Conservation (phyloP, 176 grass and related monocot genomes). For the Phyllostachys edulis region DNA sequence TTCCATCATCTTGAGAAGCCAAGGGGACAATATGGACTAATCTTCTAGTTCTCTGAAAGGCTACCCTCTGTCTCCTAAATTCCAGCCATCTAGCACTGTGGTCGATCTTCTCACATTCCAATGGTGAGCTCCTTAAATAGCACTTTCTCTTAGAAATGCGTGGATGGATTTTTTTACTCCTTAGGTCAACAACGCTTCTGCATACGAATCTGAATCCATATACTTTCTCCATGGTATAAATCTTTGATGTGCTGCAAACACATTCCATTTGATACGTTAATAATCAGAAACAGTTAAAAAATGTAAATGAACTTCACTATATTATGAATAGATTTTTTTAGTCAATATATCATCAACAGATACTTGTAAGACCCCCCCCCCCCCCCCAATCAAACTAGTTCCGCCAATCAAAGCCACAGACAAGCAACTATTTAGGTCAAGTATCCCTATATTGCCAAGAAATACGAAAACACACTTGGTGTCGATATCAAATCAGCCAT, state of each 20-base stretch:
- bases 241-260: slow-evolving; percentile 66
- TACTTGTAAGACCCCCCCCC: background rate
- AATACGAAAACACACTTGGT: background rate
- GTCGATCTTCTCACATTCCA: slow-evolving; percentile 32
- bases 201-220: slow-evolving; percentile 53
- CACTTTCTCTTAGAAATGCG: slow-evolving; percentile 52
- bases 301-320: background rate
- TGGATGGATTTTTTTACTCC: slow-evolving; percentile 41
- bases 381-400: slow-evolving; percentile 16
- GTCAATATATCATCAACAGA: background rate
- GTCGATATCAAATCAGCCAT: background rate
- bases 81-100: slow-evolving; percentile 56
- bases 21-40: slow-evolving; percentile 26
- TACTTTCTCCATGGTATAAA: slow-evolving; percentile 50
- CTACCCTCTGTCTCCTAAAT: slow-evolving; percentile 40
- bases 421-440: background rate
- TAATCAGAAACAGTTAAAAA: slow-evolving; percentile 1
- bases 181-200: slow-evolving; percentile 42
- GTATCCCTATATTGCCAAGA: background rate
- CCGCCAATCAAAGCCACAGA: background rate
- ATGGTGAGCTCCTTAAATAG: slow-evolving; percentile 31
- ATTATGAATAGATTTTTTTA: background rate
- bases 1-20: slow-evolving; percentile 69
- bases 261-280: background rate
- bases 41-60: slow-evolving; percentile 47